Evolutionary conservation across 345 rosid genomes (phyloP), one percentile per base, ranked within the genome.

Genomic region (Capsella bursapastoris): DNA sequence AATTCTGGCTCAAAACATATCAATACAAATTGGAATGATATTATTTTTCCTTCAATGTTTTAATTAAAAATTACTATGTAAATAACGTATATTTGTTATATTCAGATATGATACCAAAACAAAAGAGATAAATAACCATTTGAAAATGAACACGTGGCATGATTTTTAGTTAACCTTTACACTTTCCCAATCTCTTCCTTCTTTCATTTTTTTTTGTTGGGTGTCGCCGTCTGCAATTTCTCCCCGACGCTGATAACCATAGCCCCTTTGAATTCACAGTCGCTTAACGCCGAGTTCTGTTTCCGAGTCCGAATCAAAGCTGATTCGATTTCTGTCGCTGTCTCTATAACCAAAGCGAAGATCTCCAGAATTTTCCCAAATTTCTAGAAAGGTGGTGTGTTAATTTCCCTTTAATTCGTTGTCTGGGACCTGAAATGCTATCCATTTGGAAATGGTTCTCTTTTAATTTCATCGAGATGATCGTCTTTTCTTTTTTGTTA

Each of bases 201-300:
- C 7, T 40, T 38, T 58, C 66, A 55, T 75, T 50, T 75, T 8
- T 6, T 40, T 44, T 34, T 34, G 37, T 34, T 31, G 34, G 6
- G 66, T 58, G 67, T 66, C 78, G 78, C 78, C 78, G 72, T 74
- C 78, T 67, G 73, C 67, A 68, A 67, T 67, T 50, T 43, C 29
- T 74, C 72, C 56, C 58, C 66, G 65, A 35, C 47, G 64, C 68
- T 51, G 79, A 60, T 22, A 75, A 67, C 52, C 79, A 57, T 75
- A 75, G 41, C 53, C 37, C 37, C 78, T 57, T 47, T 0, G 3
- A 57, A 47, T 48, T n/a, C 25, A 66, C 25, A 48, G 53, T 40
- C 27, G 22, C 43, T 47, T 73, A 7, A 35, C 43, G 49, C 62
- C 65, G 27, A 70, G 9, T 44, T 22, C 31, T 0, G 18, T 57